Evolutionary conservation across 73 alveolate genomes (phyloP).

Genomic region (Symbiodinium natans): DNA sequence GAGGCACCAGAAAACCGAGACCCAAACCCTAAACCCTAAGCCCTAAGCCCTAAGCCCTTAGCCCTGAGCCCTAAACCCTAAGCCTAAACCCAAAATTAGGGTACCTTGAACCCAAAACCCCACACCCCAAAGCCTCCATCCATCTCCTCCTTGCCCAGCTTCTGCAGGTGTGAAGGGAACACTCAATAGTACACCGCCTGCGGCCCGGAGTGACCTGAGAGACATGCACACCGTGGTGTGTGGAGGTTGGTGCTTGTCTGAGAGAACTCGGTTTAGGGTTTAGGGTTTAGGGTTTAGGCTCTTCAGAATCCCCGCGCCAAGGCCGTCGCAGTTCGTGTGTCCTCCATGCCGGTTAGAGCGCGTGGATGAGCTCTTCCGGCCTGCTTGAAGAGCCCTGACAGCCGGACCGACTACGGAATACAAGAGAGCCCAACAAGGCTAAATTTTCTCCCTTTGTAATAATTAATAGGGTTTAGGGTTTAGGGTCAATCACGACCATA

Average conservation of each 20-base stretch:
- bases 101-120: background rate
- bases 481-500: no score
- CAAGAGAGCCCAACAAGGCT: background rate
- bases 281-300: background rate
- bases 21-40: no score
- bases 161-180: background rate
- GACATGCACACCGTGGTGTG: background rate
- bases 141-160: no score
- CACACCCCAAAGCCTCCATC: no score
- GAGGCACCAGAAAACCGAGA: no score
- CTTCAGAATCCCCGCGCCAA: background rate
- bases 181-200: no score
- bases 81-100: background rate
- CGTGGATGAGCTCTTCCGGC: constrained; percentile 83
- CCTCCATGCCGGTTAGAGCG: constrained; percentile 94
- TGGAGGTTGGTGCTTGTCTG: background rate
- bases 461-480: no score
- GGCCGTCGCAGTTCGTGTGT: constrained; percentile 80
- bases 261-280: background rate
- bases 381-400: background rate
- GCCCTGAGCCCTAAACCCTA: background rate
- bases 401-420: background rate
- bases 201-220: no score
- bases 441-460: background rate
- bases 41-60: no score